phyloP scores from a whole-genome alignment of 805 yeast species.

The Blastobotrys terrestris region DNA sequence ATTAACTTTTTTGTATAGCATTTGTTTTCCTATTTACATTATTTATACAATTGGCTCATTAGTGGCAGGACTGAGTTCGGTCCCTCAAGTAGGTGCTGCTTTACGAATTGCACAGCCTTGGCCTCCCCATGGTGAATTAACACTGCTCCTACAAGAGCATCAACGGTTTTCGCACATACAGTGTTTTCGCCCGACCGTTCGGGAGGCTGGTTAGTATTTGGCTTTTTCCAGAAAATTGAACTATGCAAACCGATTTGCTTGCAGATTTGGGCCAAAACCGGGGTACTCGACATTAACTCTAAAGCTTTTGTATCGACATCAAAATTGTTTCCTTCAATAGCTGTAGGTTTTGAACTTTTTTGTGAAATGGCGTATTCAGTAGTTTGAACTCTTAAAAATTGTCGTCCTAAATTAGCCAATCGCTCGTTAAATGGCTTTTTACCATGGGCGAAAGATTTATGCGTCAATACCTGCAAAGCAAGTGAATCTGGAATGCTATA shows the following conservation, averaged over 20 bases:
- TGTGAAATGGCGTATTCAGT: conserved; percentile 16
- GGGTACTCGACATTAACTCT: conserved; percentile 12
- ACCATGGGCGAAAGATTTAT: conserved; percentile 93
- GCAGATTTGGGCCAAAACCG: conserved; percentile 25
- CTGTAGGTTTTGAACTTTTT: conserved; percentile 11
- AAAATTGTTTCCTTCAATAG: conserved; percentile 26
- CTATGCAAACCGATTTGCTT: conserved; percentile 24
- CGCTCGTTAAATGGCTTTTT: conserved; percentile 84
- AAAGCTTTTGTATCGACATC: conserved; percentile 17
- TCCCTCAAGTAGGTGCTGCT: conserved; percentile 39
- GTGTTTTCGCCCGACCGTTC: conserved; percentile 32
- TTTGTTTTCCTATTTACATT: not conserved
- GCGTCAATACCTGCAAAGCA: conserved; percentile 77
- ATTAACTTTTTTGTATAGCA: not conserved
- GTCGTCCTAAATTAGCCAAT: conserved; percentile 55
- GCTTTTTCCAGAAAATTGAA: conserved; percentile 26
- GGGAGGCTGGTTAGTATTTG: conserved; percentile 2
- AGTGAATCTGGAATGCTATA: conserved; percentile 54
- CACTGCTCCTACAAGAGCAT: conserved; percentile 66
- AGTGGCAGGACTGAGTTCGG: conserved; percentile 25
- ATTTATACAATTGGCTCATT: conserved; percentile 6
- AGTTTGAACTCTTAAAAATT: conserved; percentile 26
- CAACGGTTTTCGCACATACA: conserved; percentile 46
- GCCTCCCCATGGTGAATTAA: conserved; percentile 53
- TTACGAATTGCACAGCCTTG: conserved; percentile 49